Conservation (phyloP, 805 yeast genomes). For the Candida ulmi region DNA sequence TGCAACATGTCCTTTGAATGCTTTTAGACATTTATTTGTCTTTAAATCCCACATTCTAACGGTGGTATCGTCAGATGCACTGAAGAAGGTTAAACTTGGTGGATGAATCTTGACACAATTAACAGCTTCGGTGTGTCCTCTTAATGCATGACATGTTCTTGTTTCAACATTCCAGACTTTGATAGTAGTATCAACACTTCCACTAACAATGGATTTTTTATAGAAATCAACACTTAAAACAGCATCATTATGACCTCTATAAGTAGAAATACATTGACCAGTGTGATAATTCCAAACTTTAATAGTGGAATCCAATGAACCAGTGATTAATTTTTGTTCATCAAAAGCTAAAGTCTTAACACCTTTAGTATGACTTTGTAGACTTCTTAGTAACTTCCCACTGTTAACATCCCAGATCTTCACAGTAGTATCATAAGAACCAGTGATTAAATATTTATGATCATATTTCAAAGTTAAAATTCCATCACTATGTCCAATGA, state of each 20-base stretch:
- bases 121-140: conserved; percentile 94
- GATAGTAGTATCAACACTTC: conserved; percentile 87
- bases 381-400: conserved; percentile 69
- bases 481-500: conserved; percentile 82
- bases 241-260: conserved; percentile 85
- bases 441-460: conserved; percentile 77
- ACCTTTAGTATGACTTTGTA: conserved; percentile 85
- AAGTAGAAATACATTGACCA: conserved; percentile 90
- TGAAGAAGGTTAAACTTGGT: conserved; percentile 69
- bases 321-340: conserved; percentile 83
- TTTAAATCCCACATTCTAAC: conserved; percentile 92
- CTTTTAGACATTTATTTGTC: conserved; percentile 70
- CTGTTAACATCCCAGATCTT: conserved; percentile 90
- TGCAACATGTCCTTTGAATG: conserved; percentile 86
- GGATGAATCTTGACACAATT: conserved; percentile 85
- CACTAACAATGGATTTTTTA: conserved; percentile 80
- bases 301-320: conserved; percentile 85
- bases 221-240: conserved; percentile 81
- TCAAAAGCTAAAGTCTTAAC: conserved; percentile 84
- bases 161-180: conserved; percentile 96
- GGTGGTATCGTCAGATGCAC: conserved; percentile 89
- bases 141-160: conserved; percentile 82
- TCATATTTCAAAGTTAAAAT: conserved; percentile 84
- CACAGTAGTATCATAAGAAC: conserved; percentile 85
- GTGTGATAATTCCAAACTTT: conserved; percentile 95